These are phyloP conservation scores for Neoboletus brunneissimus DNA, from an alignment of 768 basidiomycete species.

Conservation along the genomic window DNA sequence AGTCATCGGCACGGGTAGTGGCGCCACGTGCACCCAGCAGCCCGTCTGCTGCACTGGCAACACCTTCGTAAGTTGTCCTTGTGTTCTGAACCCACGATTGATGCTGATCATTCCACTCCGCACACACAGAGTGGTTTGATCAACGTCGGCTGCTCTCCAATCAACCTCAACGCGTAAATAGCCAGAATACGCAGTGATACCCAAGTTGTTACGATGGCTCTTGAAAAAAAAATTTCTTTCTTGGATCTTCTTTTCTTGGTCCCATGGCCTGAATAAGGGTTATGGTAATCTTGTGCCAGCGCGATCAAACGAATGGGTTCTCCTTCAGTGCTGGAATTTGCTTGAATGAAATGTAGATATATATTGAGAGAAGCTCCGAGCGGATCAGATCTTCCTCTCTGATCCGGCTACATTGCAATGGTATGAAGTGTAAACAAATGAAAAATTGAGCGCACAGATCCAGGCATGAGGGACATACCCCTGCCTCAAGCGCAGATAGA, in stretches of 20 bases:
- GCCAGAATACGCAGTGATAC: not conserved
- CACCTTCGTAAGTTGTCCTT: constrained; percentile 1
- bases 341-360: not conserved
- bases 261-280: not conserved
- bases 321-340: not conserved
- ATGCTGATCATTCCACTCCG: not conserved
- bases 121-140: constrained; percentile 3
- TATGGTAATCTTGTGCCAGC: not conserved
- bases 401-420: too few species aligned
- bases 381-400: not conserved
- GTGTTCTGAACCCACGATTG: not conserved
- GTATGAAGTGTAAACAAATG: not conserved
- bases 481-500: not conserved
- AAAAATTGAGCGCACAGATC: not conserved
- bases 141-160: constrained; percentile 8
- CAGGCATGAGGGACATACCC: not conserved
- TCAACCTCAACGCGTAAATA: not conserved
- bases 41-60: constrained; percentile 19
- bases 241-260: not conserved
- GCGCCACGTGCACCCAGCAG: constrained; percentile 6
- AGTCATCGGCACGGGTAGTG: not conserved
- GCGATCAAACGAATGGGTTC: not conserved
- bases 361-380: not conserved
- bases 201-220: not conserved
- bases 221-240: not conserved